Conservation (phyloP, 2,329 filamentous ascomycete species). For the Chrysoporthe austroafricana region DNA sequence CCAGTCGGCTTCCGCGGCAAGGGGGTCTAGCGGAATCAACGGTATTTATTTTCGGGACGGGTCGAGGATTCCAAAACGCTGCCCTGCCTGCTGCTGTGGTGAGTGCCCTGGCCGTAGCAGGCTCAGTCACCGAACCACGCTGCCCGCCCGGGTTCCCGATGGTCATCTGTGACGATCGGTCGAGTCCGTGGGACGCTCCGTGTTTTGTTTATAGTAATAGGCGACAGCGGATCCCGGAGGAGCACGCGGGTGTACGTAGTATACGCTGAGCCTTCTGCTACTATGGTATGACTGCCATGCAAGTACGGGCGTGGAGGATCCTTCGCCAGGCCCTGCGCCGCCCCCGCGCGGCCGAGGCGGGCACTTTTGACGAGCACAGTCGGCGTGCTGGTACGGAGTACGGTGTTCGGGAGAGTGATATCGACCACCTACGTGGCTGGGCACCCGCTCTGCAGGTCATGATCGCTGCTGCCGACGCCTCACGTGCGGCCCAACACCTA, state of each 20-base stretch:
- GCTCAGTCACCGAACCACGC: background rate
- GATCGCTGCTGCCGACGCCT: slow-evolving; percentile 8
- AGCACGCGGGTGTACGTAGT: background rate
- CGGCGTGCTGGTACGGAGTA: background rate
- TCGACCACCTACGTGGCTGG: background rate
- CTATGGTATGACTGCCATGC: too few relatives aligned
- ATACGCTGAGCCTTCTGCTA: background rate
- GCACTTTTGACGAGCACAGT: background rate
- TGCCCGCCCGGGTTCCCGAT: background rate
- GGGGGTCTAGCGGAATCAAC: slow-evolving; percentile 3
- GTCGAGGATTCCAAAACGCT: slow-evolving; percentile 15
- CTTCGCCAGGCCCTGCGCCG: background rate
- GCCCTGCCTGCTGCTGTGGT: slow-evolving; percentile 1
- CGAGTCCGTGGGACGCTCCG: background rate
- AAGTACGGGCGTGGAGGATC: background rate
- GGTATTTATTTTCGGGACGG: slow-evolving; percentile 7
- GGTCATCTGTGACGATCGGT: slow-evolving; percentile 2
- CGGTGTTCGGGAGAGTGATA: background rate
- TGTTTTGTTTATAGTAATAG: slow-evolving; percentile 5
- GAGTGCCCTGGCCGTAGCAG: background rate
- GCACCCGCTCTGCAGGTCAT: slow-evolving; percentile 1
- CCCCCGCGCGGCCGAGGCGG: background rate
- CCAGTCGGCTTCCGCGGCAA: slow-evolving; percentile 1
- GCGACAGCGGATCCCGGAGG: background rate
- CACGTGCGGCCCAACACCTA: slow-evolving; percentile 7